Conservation (phyloP, 1,139 yeast genomes). For the Candida dubliniensis region DNA sequence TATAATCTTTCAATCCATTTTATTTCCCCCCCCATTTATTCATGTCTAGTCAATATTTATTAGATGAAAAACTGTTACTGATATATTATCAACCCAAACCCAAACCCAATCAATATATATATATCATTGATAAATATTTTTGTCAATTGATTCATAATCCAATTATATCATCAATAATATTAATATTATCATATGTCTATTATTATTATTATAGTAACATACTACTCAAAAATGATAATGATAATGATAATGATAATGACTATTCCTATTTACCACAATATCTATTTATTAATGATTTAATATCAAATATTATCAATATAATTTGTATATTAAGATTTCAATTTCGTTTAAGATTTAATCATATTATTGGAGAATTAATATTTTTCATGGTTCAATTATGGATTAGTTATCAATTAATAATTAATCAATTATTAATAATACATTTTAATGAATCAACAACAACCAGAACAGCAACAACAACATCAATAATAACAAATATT, state of each 20-base stretch:
- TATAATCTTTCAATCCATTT: no score
- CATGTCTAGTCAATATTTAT: no score
- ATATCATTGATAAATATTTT: conserved; percentile 13
- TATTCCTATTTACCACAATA: neutral
- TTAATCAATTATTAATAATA: conserved; percentile 19
- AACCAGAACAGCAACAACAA: no score
- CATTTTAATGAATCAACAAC: conserved; percentile 14
- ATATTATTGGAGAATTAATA: conserved; percentile 6
- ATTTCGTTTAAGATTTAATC: conserved; percentile 3
- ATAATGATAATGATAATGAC: conserved; percentile 1
- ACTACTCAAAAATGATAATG: neutral
- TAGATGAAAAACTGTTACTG: no score
- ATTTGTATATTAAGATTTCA: conserved; percentile 23
- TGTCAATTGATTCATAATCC: conserved; percentile 36
- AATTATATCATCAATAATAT: conserved; percentile 63
- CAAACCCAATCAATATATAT: conserved; percentile 6
- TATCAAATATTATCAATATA: conserved; percentile 23
- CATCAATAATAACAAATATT: neutral
- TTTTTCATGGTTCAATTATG: conserved; percentile 10
- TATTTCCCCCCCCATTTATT: no score
- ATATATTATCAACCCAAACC: no score
- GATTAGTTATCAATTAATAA: neutral
- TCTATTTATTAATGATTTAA: conserved; percentile 15
- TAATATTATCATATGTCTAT: conserved; percentile 53
- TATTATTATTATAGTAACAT: conserved; percentile 14